Percentiles rank a stretch among this genome's conserved stretches.
Evolutionary conservation across 768 basidiomycete genomes (phyloP).

Genomic region (Phanerodontia chrysosporium): DNA sequence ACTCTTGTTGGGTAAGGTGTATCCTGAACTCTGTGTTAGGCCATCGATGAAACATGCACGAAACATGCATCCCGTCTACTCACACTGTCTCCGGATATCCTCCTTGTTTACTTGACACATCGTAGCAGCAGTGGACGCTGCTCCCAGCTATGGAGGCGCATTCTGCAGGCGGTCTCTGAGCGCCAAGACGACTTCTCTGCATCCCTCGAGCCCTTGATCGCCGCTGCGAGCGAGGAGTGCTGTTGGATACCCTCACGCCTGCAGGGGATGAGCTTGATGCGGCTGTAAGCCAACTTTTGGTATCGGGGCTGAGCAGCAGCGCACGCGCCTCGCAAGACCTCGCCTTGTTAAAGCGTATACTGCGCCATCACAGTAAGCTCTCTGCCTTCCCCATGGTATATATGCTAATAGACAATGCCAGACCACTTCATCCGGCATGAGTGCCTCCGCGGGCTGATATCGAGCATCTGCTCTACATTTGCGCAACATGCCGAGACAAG

Average conservation of each 20-base stretch:
- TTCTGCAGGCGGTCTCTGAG: constrained; percentile 41
- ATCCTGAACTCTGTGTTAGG: constrained; percentile 26
- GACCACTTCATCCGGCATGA: constrained; percentile 25
- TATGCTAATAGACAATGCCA: background rate
- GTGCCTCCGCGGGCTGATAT: constrained; percentile 30
- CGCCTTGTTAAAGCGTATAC: constrained; percentile 33
- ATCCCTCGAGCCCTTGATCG: constrained; percentile 36
- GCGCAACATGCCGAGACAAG: constrained; percentile 29
- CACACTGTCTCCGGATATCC: constrained; percentile 35
- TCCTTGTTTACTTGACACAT: constrained; percentile 50
- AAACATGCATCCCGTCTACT: constrained; percentile 38
- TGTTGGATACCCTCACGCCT: constrained; percentile 47
- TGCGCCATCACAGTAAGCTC: constrained; percentile 22
- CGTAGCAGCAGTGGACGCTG: constrained; percentile 30
- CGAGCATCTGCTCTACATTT: constrained; percentile 33
- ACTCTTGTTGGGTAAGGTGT: background rate
- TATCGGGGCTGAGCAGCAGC: constrained; percentile 30
- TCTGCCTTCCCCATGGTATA: background rate
- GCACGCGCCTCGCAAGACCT: constrained; percentile 22
- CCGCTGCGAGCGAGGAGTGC: constrained; percentile 33
- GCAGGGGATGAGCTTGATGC: constrained; percentile 40
- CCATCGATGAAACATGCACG: constrained; percentile 41
- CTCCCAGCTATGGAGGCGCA: constrained; percentile 40
- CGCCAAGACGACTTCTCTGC: constrained; percentile 27
- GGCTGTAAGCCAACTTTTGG: constrained; percentile 36